Base-by-base conservation (phyloP, 2,329 filamentous ascomycete genomes). In the Sporothrix luriei region DNA sequence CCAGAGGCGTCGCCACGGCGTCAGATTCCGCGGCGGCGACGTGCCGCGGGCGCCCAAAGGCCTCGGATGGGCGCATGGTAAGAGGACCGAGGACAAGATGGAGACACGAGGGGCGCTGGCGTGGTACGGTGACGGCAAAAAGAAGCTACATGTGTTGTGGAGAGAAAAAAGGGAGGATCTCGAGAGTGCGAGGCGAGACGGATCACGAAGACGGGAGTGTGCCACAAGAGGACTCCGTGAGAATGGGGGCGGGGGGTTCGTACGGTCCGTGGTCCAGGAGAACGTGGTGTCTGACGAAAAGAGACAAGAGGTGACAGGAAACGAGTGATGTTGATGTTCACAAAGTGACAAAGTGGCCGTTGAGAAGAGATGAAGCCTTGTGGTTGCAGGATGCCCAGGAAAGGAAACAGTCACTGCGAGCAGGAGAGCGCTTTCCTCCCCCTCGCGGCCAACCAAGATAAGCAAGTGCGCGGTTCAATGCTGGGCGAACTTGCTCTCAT, bases 11-110 rank as follows among this genome's bases (percentile, higher is more conserved):
- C 54, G 65, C 68, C 62, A 70, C 29, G 33, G 73, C 71, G 70
- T 80, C 78, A 74, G 77, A 75, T 72, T 81, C 78, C 71, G 75
- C 74, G 70, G 76, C 75, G 70, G 75, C 74, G 70, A 76, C 75
- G 69, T 79, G 78, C 71, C 79, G 79, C 68, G 78, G 78, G 71
- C 80, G 79, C 72, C 76, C 77, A 73, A 78, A 79, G 74, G 77
- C 77, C 74, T 82, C 80, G 67, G 81, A 79, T 71, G 82, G 82
- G 74, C 82, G 81, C 82, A 84, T 84, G 38, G 7, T 66, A 38
- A 19, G n/a, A 33, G 33, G 14, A 29, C 10, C 7, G 14, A 14
- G 38, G 24, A 54, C 21, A 51, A n/a, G 33, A 14, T n/a, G 14
- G 43, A 29, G 4, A 38, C 49, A 21, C 21, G 9, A 48, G 33